Evolutionary conservation across 495 filamentous ascomycete genomes (phyloP).

Genomic region (Cladorrhinum samala): DNA sequence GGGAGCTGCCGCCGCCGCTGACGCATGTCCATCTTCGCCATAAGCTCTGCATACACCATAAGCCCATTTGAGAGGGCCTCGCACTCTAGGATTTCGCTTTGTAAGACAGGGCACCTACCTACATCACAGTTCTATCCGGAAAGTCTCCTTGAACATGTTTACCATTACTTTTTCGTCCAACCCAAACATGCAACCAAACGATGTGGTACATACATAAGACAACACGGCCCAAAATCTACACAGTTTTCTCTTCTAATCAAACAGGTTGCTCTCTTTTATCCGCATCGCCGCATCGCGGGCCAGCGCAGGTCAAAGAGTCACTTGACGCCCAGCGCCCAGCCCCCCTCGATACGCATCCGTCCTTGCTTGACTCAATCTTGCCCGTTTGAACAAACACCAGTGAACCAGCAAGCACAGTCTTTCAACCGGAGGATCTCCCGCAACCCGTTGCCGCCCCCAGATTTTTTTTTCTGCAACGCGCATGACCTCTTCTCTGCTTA

Average conservation of each 20-base stretch:
- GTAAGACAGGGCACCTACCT: no score
- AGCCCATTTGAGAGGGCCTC: no score
- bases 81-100: no score
- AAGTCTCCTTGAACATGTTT: no score
- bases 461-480: background rate
- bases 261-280: no score
- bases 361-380: background rate
- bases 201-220: no score
- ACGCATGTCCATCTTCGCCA: slow-evolving; percentile 6
- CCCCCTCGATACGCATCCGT: background rate
- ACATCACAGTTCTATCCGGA: no score
- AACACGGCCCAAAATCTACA: no score
- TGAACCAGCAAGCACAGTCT: background rate
- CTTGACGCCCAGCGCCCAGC: background rate
- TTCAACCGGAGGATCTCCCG: background rate
- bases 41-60: no score
- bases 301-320: no score
- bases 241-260: no score
- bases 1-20: slow-evolving; percentile 3
- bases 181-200: background rate
- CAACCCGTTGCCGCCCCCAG: background rate
- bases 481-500: background rate
- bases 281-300: no score
- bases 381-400: background rate
- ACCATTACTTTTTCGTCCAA: background rate